phyloP scores from a whole-genome alignment of 176 grass and related monocot genomes.

The Aegilops umbellulata region DNA sequence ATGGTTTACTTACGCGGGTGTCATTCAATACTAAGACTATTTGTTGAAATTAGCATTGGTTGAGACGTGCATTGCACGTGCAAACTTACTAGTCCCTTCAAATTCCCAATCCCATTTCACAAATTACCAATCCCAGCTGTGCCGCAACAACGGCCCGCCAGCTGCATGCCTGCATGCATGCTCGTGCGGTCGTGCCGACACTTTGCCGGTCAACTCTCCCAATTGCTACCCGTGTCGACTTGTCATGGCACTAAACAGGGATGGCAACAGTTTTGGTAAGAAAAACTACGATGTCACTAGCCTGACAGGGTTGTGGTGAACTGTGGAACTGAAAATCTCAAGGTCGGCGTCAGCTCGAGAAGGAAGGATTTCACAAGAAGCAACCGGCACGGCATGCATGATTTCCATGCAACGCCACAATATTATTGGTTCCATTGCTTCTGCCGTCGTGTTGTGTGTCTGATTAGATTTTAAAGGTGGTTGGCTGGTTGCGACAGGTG shows the following conservation, averaged over 20 bases:
- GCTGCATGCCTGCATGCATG: neutral
- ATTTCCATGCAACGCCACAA: neutral
- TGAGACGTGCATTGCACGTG: too few relatives aligned
- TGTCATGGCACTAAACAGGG: too few relatives aligned
- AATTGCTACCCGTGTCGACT: neutral
- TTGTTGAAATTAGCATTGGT: too few relatives aligned
- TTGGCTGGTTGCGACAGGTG: slow-evolving; percentile 3
- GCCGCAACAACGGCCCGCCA: neutral
- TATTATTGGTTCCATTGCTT: slow-evolving; percentile 6
- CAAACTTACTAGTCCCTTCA: too few relatives aligned
- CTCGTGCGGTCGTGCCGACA: slow-evolving; percentile 27
- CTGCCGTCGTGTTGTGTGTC: neutral
- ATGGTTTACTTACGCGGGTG: too few relatives aligned
- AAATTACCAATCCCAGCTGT: neutral
- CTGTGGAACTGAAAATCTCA: neutral
- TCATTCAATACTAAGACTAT: too few relatives aligned
- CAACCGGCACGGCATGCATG: slow-evolving; percentile 18
- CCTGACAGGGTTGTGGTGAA: neutral
- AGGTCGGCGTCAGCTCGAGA: neutral
- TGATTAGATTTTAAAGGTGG: neutral
- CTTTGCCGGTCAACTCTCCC: neutral
- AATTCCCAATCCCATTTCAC: neutral
- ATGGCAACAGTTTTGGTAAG: too few relatives aligned
- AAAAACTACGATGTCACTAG: too few relatives aligned
- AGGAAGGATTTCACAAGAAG: slow-evolving; percentile 34